Base-by-base conservation (phyloP, 2,329 filamentous ascomycete species). In the Elsinoe australis region DNA sequence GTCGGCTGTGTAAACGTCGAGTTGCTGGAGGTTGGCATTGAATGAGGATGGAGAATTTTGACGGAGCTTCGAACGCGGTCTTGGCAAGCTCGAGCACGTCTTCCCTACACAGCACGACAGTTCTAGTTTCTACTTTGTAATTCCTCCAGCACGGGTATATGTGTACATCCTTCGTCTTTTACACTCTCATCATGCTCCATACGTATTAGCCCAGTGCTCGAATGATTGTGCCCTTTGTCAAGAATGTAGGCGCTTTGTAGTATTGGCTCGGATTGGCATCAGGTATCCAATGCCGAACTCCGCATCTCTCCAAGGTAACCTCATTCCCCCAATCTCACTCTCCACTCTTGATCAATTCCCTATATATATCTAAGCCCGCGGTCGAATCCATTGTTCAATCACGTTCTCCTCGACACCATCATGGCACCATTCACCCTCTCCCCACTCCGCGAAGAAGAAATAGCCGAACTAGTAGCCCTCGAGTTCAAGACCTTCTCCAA, bases 401-500 rank as follows among this genome's bases (percentile, higher is more conserved):
- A 29, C 26, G 7, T 29, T 12, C 26, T 12, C 26, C 26, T 29
- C 12, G 26, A 29, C 26, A 29, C 12, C 12, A 6, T 12, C 6
- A 29, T 29, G 26, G 26, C 14, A 5, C 31, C 44, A 14, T 51
- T 48, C 17, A 35, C 31, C 18, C 44, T 50, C 22, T 45, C 44
- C 4, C 41, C 45, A 12, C 35, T 39, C 2, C 34, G 33, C 4
- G 28, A 35, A 9, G 14, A 19, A 5, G 44, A 52, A 26, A 24
- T 50, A 15, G 8, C 24, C 8, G 36, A 31, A 21, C 22, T 52
- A 2, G 36, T 52, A 10, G 42, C 41, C 9, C 21, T 39, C 35
- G 31, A 50, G 35, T 50, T 22, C 22, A 21, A 14, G 3, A 31
- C 36, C 19, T 52, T 50, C 14, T 29, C 42, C 24, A 42, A 49